These are phyloP conservation scores for Datisca glomerata DNA, from an alignment of 306 rosid genomes.

Conservation along the genomic window DNA sequence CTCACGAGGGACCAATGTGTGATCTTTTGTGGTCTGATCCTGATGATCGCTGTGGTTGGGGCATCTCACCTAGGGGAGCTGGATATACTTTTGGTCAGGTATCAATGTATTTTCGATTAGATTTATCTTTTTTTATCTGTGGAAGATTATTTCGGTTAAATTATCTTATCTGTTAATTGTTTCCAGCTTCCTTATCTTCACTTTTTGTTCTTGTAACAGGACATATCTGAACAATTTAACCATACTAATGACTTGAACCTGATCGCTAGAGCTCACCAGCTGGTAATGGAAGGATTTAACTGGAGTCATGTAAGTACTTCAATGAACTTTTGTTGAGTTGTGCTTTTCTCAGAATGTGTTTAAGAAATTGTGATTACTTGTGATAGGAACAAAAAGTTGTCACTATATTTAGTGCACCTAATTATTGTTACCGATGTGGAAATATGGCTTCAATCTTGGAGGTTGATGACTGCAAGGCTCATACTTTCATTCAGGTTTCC, in stretches of 20 bases:
- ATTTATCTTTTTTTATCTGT: too few relatives aligned
- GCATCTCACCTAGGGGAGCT: slow-evolving; percentile 94
- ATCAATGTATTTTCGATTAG: too few relatives aligned
- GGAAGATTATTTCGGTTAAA: too few relatives aligned
- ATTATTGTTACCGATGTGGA: slow-evolving; percentile 91
- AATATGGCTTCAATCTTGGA: slow-evolving; percentile 96
- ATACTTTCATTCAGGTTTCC: slow-evolving; percentile 87
- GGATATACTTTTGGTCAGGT: slow-evolving; percentile 97
- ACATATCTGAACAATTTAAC: slow-evolving; percentile 92
- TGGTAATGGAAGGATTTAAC: slow-evolving; percentile 97
- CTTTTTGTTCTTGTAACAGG: slow-evolving; percentile 27
- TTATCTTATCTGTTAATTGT: not conserved
- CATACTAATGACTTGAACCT: slow-evolving; percentile 84
- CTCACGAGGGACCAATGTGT: slow-evolving; percentile 96
- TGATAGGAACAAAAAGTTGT: slow-evolving; percentile 91
- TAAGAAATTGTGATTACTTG: slow-evolving; percentile 3
- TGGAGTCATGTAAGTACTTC: slow-evolving; percentile 72
- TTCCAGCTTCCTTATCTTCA: slow-evolving; percentile 1
- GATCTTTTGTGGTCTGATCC: slow-evolving; percentile 97
- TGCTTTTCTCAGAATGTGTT: too few relatives aligned
- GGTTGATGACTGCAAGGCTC: slow-evolving; percentile 91
- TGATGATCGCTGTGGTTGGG: slow-evolving; percentile 97
- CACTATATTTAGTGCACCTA: slow-evolving; percentile 90
- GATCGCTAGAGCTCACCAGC: slow-evolving; percentile 97
- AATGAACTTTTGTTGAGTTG: not conserved